A percentile compares a stretch with the other conserved stretches of the same genome.
These are phyloP conservation scores for Aspergillus costaricaensis DNA, from an alignment of 2,329 filamentous ascomycete species.

Conservation along the genomic window DNA sequence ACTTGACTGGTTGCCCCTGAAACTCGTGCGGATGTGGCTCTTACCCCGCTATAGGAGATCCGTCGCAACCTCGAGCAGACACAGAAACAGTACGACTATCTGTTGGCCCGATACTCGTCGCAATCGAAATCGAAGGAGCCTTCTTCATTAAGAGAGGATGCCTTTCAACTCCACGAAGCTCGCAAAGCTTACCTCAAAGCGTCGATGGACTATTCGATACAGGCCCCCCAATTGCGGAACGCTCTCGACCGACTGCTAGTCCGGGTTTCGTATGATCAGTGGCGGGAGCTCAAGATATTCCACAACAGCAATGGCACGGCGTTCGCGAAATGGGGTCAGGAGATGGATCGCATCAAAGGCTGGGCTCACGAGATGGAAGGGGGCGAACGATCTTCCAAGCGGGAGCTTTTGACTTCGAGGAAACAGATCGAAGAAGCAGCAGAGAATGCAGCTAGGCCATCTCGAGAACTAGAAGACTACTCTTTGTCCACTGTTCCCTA, in stretches of 20 bases:
- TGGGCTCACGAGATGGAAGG: slow-evolving; percentile 95
- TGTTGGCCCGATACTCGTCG: slow-evolving; percentile 76
- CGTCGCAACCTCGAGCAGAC: slow-evolving; percentile 73
- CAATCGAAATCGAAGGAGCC: slow-evolving; percentile 94
- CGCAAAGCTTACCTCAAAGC: slow-evolving; percentile 87
- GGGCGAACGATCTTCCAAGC: slow-evolving; percentile 78
- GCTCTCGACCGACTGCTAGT: slow-evolving; percentile 85
- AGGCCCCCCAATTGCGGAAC: slow-evolving; percentile 81
- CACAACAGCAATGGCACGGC: slow-evolving; percentile 64
- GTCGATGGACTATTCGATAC: slow-evolving; percentile 88
- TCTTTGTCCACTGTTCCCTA: slow-evolving; percentile 86
- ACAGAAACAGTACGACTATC: slow-evolving; percentile 81
- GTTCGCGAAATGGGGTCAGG: slow-evolving; percentile 68
- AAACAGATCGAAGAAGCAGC: slow-evolving; percentile 80
- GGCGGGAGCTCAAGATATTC: slow-evolving; percentile 77
- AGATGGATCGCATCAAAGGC: slow-evolving; percentile 88
- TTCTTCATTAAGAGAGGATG: slow-evolving; percentile 87
- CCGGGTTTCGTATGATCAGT: slow-evolving; percentile 80
- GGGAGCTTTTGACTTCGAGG: slow-evolving; percentile 76
- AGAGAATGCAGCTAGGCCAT: slow-evolving; percentile 71
- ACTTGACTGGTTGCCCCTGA: slow-evolving; percentile 9
- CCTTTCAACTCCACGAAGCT: slow-evolving; percentile 91
- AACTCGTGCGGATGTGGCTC: slow-evolving; percentile 13
- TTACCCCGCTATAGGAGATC: slow-evolving; percentile 56
- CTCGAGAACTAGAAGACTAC: slow-evolving; percentile 91